phyloP scores from a whole-genome alignment of 2,329 filamentous ascomycete genomes.

The Penicillium corylophilum region DNA sequence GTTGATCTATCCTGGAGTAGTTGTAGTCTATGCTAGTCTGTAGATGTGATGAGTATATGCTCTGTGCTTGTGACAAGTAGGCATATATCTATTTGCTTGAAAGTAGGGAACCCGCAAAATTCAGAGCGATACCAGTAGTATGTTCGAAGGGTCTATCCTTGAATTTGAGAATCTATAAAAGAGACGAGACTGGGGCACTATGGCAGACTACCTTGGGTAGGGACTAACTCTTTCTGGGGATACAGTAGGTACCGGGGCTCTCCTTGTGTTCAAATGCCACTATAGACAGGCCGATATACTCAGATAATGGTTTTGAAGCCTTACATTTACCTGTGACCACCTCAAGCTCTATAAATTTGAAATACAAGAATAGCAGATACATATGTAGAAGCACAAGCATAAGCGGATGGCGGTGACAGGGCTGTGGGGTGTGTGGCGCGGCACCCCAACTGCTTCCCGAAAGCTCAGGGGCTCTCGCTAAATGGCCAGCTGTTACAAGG shows the following conservation, averaged over 20 bases:
- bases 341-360: too few relatives aligned
- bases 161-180: too few relatives aligned
- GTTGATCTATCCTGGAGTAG: neutral
- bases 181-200: too few relatives aligned
- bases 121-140: neutral
- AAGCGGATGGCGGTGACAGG: conserved; percentile 22
- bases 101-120: neutral
- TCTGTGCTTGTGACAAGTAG: neutral
- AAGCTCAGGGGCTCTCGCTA: conserved; percentile 31
- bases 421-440: conserved; percentile 26
- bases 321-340: too few relatives aligned
- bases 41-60: neutral
- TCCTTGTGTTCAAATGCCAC: too few relatives aligned
- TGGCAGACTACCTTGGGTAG: too few relatives aligned
- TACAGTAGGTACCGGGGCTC: too few relatives aligned
- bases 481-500: conserved; percentile 26
- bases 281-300: too few relatives aligned
- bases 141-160: neutral
- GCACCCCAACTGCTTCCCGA: conserved; percentile 24
- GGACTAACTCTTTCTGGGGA: too few relatives aligned
- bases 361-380: too few relatives aligned
- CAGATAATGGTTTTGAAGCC: too few relatives aligned
- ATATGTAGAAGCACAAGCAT: neutral
- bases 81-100: neutral
- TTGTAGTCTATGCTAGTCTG: neutral